phyloP scores from a whole-genome alignment of 2,329 filamentous ascomycete species.

The Arthrobotrys entomopaga region DNA sequence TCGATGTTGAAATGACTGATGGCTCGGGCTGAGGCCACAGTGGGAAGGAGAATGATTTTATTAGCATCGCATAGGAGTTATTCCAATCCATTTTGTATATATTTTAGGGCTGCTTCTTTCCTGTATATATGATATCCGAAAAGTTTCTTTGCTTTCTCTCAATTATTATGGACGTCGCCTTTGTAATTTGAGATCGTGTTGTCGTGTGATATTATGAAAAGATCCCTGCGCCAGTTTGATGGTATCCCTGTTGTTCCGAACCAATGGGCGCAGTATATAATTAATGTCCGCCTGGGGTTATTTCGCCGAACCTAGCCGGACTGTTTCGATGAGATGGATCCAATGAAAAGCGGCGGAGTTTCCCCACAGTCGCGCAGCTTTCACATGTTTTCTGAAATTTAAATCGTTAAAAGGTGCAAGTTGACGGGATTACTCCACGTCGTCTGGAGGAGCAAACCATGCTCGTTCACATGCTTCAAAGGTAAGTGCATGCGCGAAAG shows the following conservation, averaged over 20 bases:
- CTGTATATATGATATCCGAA: no score
- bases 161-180: no score
- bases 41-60: no score
- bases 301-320: constrained; percentile 45
- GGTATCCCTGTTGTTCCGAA: constrained; percentile 11
- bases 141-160: no score
- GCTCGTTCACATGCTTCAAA: constrained; percentile 41
- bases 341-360: constrained; percentile 44
- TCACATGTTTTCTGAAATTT: constrained; percentile 43
- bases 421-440: constrained; percentile 30
- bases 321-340: constrained; percentile 7
- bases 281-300: constrained; percentile 42
- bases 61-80: constrained; percentile 8
- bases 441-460: constrained; percentile 1
- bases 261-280: constrained; percentile 39
- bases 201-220: background rate
- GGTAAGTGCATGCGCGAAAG: constrained; percentile 32
- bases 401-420: background rate
- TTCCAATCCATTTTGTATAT: no score
- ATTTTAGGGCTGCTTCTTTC: no score
- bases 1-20: background rate
- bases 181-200: background rate
- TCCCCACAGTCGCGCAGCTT: constrained; percentile 41
- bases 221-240: constrained; percentile 16
- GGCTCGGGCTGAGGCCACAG: no score